A percentile compares a stretch with the other conserved stretches of the same genome.
Evolutionary conservation across 352 stramenopile species (phyloP).

Genomic region (Aphanomyces stellatus): DNA sequence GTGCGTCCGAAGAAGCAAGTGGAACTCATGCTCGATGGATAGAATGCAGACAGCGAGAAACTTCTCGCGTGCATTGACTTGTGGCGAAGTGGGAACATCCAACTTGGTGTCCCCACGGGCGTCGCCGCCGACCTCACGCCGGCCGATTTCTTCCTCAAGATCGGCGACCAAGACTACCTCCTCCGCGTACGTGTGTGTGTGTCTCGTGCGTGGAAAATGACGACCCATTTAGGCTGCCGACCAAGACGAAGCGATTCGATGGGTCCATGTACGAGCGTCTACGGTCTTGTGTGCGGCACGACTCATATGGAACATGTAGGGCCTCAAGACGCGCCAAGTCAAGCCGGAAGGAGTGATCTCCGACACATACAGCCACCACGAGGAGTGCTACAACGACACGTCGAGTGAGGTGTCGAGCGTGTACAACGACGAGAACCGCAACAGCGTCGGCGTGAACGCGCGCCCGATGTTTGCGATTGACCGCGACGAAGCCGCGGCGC

Average conservation of each 20-base stretch:
- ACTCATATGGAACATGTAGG: conserved; percentile 26
- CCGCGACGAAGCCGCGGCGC: conserved; percentile 10
- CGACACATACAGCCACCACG: conserved; percentile 72
- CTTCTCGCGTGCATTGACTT: conserved; percentile 82
- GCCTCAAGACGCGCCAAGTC: conserved; percentile 56
- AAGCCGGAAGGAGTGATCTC: conserved; percentile 64
- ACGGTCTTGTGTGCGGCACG: not conserved
- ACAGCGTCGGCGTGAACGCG: not conserved
- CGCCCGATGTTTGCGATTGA: conserved; percentile 4
- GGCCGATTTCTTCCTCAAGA: conserved; percentile 78
- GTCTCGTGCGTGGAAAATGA: not conserved
- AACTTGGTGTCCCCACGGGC: conserved; percentile 31
- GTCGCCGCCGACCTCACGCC: conserved; percentile 33
- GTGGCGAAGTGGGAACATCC: conserved; percentile 77
- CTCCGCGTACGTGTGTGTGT: conserved; percentile 38
- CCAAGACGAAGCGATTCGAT: conserved; percentile 48
- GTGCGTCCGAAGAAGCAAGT: conserved; percentile 24
- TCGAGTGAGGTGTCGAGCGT: conserved; percentile 74
- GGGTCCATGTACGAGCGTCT: conserved; percentile 36
- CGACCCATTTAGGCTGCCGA: conserved; percentile 38
- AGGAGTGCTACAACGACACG: conserved; percentile 61
- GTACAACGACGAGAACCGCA: conserved; percentile 17
- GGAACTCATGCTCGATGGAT: not conserved
- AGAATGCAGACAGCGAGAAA: conserved; percentile 82
- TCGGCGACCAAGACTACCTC: conserved; percentile 80